Evolutionary conservation across 139 green algal species (phyloP), one percentile per base, ranked within the genome.

Genomic region (Chlorella sp.): DNA sequence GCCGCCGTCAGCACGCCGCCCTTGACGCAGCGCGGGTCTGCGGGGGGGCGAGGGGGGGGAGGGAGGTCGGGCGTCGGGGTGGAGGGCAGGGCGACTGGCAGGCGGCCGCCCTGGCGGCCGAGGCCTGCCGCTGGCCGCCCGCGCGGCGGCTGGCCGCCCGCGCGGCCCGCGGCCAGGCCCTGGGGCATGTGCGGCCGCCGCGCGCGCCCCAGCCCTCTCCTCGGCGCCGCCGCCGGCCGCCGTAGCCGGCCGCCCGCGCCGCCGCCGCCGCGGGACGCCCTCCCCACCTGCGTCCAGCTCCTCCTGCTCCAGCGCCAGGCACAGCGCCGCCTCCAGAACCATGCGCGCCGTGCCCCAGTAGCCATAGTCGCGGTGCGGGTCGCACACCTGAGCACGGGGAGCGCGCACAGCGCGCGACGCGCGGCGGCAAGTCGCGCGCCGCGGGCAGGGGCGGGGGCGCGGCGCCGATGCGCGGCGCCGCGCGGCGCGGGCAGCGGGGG

Each of bases 1-100:
- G 88, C 89, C 8, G 91, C 86, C 0, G 90, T 94, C 9, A 95
- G 74, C 59, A 93, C 86, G 25, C 91, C 91, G 29, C 85, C 89
- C 61, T 83, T 69, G 50, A n/a, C 63, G 73, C 56, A 75, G 64
- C n/a, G n/a, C n/a, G n/a, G n/a, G n/a, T n/a, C n/a, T n/a, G n/a
- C n/a, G n/a, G n/a, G n/a, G n/a, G n/a, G n/a, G n/a, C n/a, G n/a
- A n/a, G n/a, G n/a, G n/a, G n/a, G n/a, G n/a, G n/a, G n/a, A n/a
- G n/a, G n/a, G n/a, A n/a, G n/a, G n/a, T n/a, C n/a, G n/a, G n/a
- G n/a, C n/a, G n/a, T n/a, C n/a, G n/a, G n/a, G n/a, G n/a, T n/a
- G n/a, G n/a, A n/a, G n/a, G n/a, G n/a, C n/a, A n/a, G n/a, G n/a
- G n/a, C n/a, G 48, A 63, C 55, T 5, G 74, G 40, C 55, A 53